These are phyloP conservation scores for Phoma sp. DNA, from an alignment of 2,329 filamentous ascomycete genomes.

Conservation along the genomic window DNA sequence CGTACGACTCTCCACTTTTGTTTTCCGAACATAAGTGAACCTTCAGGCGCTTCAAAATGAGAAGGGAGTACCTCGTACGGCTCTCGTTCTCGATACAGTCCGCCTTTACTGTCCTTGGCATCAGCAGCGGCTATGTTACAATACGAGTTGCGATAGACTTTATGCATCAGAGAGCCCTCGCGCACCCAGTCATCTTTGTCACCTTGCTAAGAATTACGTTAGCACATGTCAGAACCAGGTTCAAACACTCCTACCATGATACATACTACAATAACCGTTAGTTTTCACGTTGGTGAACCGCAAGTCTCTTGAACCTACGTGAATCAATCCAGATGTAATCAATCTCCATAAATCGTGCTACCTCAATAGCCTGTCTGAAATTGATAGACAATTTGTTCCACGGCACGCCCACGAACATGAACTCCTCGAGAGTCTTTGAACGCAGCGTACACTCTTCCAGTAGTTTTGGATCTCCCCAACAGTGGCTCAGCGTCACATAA, in stretches of 20 bases:
- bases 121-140: slow-evolving; percentile 41
- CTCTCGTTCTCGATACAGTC: slow-evolving; percentile 30
- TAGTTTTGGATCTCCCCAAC: slow-evolving; percentile 31
- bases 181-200: slow-evolving; percentile 24
- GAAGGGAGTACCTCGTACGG: slow-evolving; percentile 22
- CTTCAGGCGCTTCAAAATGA: slow-evolving; percentile 13
- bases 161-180: slow-evolving; percentile 35
- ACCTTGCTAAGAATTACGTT: too few relatives aligned
- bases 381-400: slow-evolving; percentile 27
- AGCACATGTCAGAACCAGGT: too few relatives aligned
- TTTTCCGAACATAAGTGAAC: slow-evolving; percentile 20
- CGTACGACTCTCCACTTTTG: slow-evolving; percentile 28
- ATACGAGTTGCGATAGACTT: slow-evolving; percentile 38
- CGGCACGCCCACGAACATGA: slow-evolving; percentile 26
- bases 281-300: too few relatives aligned
- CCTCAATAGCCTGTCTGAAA: slow-evolving; percentile 35
- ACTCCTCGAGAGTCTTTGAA: slow-evolving; percentile 8
- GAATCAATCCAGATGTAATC: slow-evolving; percentile 41
- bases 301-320: too few relatives aligned
- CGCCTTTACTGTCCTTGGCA: slow-evolving; percentile 24
- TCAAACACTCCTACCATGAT: too few relatives aligned
- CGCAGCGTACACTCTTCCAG: slow-evolving; percentile 14
- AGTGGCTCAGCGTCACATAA: slow-evolving; percentile 32
- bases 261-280: too few relatives aligned
- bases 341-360: slow-evolving; percentile 29